Evolutionary conservation across 306 rosid genomes (phyloP).

Genomic region (Psophocarpus tetragonolobus): DNA sequence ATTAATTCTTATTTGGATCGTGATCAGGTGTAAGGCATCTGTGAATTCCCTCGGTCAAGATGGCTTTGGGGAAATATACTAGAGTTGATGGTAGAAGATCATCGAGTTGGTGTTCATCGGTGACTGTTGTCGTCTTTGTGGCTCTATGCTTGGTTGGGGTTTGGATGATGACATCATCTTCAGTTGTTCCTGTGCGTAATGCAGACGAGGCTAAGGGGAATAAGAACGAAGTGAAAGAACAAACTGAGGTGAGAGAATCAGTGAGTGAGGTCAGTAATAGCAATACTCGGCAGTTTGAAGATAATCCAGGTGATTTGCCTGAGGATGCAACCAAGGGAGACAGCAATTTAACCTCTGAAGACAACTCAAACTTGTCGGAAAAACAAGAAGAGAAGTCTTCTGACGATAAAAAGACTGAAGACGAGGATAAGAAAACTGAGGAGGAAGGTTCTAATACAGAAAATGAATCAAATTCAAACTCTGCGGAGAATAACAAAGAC

Average conservation of each 20-base stretch:
- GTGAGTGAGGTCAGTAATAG: conserved; percentile 47
- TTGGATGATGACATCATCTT: conserved; percentile 96
- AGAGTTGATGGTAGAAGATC: conserved; percentile 81
- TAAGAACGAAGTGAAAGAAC: conserved; percentile 58
- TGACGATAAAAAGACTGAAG: conserved; percentile 48
- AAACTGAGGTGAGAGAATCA: conserved; percentile 49
- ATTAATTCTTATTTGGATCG: conserved; percentile 23
- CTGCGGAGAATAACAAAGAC: conserved; percentile 35
- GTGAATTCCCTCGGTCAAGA: conserved; percentile 29
- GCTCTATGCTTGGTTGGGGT: conserved; percentile 86
- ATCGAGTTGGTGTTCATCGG: conserved; percentile 83
- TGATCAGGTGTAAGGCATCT: conserved; percentile 37
- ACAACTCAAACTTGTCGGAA: conserved; percentile 36
- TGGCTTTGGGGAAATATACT: conserved; percentile 83
- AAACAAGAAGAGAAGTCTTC: conserved; percentile 45
- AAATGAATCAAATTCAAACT: conserved; percentile 47
- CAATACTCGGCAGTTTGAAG: conserved; percentile 74
- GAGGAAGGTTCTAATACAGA: conserved; percentile 51
- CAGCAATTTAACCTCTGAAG: conserved; percentile 46
- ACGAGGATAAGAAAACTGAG: conserved; percentile 45
- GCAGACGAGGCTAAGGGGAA: conserved; percentile 63
- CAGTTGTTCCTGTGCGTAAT: conserved; percentile 67
- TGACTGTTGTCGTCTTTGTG: conserved; percentile 83
- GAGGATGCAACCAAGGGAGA: conserved; percentile 95
- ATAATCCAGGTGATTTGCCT: conserved; percentile 90